Percentiles rank a stretch among this genome's conserved stretches.
Evolutionary conservation across 768 basidiomycete species (phyloP).

Genomic region (Pleurotus tuber-regium): DNA sequence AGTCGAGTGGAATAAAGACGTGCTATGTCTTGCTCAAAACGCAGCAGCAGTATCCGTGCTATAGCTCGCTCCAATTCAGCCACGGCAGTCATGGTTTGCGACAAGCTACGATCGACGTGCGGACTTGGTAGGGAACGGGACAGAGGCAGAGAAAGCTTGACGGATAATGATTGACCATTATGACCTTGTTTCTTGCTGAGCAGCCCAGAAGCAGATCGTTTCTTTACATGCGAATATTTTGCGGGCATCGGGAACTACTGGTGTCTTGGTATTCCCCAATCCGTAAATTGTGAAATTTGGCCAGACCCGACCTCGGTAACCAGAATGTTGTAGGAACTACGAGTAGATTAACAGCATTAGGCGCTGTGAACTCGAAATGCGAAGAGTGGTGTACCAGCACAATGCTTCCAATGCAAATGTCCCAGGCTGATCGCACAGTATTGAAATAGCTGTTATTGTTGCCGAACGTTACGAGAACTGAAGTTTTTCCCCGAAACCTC

Average conservation of each 20-base stretch:
- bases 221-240: slow-evolving; percentile 77
- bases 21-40: slow-evolving; percentile 74
- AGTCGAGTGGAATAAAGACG: slow-evolving; percentile 72
- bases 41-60: slow-evolving; percentile 61
- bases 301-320: too few relatives aligned
- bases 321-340: too few relatives aligned
- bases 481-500: background rate
- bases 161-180: background rate
- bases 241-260: slow-evolving; percentile 59
- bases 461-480: background rate
- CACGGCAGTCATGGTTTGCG: slow-evolving; percentile 57
- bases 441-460: background rate
- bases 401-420: background rate
- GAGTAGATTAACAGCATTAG: too few relatives aligned
- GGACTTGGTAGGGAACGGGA: slow-evolving; percentile 29
- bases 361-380: too few relatives aligned
- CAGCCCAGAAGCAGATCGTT: slow-evolving; percentile 47
- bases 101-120: slow-evolving; percentile 52
- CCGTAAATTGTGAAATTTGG: too few relatives aligned
- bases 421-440: background rate
- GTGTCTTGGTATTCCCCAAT: too few relatives aligned
- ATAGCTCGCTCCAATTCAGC: slow-evolving; percentile 69
- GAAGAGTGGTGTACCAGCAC: background rate
- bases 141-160: background rate
- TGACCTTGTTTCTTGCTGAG: slow-evolving; percentile 36